These are phyloP conservation scores for Chondrostereum purpureum DNA, from an alignment of 1,284 basidiomycete species.

Conservation along the genomic window DNA sequence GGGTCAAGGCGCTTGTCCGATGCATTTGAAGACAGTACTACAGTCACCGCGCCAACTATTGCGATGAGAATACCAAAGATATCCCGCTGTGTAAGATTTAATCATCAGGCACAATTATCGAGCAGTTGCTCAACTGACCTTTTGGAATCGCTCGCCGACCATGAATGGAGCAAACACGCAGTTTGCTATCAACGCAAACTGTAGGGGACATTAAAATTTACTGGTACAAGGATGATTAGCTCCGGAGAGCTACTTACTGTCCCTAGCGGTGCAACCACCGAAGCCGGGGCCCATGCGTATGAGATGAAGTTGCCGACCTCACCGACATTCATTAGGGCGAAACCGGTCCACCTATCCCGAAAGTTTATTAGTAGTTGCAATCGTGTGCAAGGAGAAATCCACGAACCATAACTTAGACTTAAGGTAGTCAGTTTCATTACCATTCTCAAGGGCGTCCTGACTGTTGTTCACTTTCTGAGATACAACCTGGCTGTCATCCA, in stretches of 20 bases:
- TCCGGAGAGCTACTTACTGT: constrained; percentile 53
- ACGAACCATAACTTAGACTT: constrained; percentile 75
- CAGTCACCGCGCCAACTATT: constrained; percentile 81
- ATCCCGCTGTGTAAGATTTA: constrained; percentile 50
- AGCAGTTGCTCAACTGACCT: constrained; percentile 30
- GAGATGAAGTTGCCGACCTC: constrained; percentile 91
- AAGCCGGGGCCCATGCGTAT: constrained; percentile 76
- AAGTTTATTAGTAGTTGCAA: background rate
- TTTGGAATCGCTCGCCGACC: constrained; percentile 72
- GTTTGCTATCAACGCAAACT: constrained; percentile 91
- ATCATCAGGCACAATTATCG: constrained; percentile 6
- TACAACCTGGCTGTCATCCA: background rate
- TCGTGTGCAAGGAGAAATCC: background rate
- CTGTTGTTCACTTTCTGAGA: background rate
- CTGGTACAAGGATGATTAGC: constrained; percentile 1
- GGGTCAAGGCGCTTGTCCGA: constrained; percentile 68
- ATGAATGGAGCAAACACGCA: constrained; percentile 90
- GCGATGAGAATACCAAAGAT: constrained; percentile 83
- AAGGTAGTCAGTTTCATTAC: constrained; percentile 66
- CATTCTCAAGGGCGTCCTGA: constrained; percentile 18
- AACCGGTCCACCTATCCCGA: constrained; percentile 79
- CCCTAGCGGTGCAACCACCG: constrained; percentile 91
- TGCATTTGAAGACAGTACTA: constrained; percentile 79
- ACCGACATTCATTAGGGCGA: constrained; percentile 85
- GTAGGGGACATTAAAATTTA: constrained; percentile 5